phyloP scores from a whole-genome alignment of 139 green algal genomes.

The Chlorella sorokiniana region DNA sequence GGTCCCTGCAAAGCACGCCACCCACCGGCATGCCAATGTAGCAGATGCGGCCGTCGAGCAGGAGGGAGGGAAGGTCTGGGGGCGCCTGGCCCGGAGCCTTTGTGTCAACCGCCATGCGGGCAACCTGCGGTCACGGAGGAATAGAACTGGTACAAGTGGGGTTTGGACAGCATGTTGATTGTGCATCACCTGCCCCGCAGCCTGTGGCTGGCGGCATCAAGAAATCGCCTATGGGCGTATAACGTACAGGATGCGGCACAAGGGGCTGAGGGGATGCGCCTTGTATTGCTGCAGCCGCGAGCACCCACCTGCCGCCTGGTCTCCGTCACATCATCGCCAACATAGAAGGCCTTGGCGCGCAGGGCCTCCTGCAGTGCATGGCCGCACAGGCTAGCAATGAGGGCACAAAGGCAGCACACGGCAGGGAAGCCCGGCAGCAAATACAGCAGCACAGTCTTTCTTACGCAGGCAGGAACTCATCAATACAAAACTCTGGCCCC shows the following conservation, averaged over 20 bases:
- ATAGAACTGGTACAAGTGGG: too few species aligned
- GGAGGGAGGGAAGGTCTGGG: conserved; percentile 85
- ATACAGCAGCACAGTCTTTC: neutral
- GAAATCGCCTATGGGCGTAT: too few species aligned
- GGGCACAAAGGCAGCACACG: neutral
- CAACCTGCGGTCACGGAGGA: neutral
- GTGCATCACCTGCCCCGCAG: too few species aligned
- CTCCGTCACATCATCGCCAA: conserved; percentile 46
- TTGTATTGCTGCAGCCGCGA: neutral
- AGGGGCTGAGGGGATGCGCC: too few species aligned
- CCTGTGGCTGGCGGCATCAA: too few species aligned
- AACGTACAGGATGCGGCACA: too few species aligned
- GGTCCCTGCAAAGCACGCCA: neutral
- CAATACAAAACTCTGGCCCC: neutral
- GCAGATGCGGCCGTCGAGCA: conserved; percentile 86
- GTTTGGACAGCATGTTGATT: too few species aligned
- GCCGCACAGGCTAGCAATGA: neutral
- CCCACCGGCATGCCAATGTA: conserved; percentile 89
- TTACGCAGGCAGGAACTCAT: neutral
- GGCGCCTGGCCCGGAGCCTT: conserved; percentile 61
- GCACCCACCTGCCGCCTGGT: conserved; percentile 23
- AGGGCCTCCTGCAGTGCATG: conserved; percentile 41
- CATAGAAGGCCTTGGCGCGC: conserved; percentile 57
- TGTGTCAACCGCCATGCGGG: conserved; percentile 49
- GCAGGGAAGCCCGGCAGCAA: neutral